These are phyloP conservation scores for Geotrichum fermentans DNA, from an alignment of 1,139 yeast genomes.

Conservation along the genomic window DNA sequence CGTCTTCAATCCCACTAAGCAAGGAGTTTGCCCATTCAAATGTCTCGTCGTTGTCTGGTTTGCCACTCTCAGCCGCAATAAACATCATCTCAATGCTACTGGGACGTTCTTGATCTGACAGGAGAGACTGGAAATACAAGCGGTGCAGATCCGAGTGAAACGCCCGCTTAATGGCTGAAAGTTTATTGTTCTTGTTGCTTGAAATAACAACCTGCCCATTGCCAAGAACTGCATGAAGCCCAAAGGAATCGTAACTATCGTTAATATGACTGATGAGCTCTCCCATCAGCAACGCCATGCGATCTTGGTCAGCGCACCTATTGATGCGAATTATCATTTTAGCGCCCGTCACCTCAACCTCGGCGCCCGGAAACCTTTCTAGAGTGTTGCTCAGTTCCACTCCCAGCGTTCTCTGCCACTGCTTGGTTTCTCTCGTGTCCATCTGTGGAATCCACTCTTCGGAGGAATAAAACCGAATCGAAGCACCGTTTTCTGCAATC, in stretches of 20 bases:
- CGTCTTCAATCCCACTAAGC: constrained; percentile 25
- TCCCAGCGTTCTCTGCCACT: constrained; percentile 60
- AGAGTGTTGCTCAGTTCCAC: constrained; percentile 62
- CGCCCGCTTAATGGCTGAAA: constrained; percentile 28
- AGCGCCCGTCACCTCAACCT: constrained; percentile 67
- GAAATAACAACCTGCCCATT: constrained; percentile 42
- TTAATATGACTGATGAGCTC: constrained; percentile 83
- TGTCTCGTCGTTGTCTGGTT: constrained; percentile 57
- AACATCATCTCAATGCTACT: constrained; percentile 23
- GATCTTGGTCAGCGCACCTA: constrained; percentile 40
- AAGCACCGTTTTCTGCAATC: constrained; percentile 88
- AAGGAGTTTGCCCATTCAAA: constrained; percentile 53
- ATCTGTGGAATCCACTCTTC: constrained; percentile 69
- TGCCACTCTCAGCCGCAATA: constrained; percentile 64
- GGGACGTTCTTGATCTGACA: no score
- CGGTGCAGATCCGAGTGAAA: constrained; percentile 15
- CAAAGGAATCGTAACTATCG: constrained; percentile 59
- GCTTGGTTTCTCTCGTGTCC: constrained; percentile 46
- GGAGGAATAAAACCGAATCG: constrained; percentile 29
- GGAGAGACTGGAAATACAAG: neutral
- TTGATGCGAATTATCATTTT: constrained; percentile 58
- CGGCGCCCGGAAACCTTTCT: constrained; percentile 78
- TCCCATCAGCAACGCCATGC: constrained; percentile 67
- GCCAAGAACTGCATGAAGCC: constrained; percentile 73
- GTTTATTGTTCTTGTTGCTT: constrained; percentile 24